Percentiles rank a stretch among this genome's conserved stretches.
Conservation (phyloP, 306 rosid genomes). For the Fagus sylvatica region DNA sequence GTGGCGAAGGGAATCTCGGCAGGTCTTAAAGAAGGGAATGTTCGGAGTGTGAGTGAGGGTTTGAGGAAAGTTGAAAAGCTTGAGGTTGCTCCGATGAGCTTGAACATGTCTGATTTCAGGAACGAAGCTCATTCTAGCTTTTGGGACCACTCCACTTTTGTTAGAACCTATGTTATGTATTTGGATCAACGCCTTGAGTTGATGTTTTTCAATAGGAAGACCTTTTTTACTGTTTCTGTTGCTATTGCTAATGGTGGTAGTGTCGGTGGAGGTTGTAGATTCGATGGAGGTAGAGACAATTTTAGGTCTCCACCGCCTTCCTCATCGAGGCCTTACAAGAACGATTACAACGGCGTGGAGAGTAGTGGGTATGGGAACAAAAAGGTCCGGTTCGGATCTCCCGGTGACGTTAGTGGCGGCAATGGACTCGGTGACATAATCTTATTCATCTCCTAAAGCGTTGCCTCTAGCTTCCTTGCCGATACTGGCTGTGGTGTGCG, state of each 20-base stretch:
- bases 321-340: conserved; percentile 51
- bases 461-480: too few species aligned
- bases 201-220: conserved; percentile 60
- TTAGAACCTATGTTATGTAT: conserved; percentile 82
- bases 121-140: conserved; percentile 97
- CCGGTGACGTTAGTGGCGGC: too few species aligned
- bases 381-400: too few species aligned
- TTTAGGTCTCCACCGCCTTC: conserved; percentile 84
- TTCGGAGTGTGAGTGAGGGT: too few species aligned
- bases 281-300: conserved; percentile 59
- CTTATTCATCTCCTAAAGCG: too few species aligned
- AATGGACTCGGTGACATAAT: too few species aligned
- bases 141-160: conserved; percentile 94
- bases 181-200: conserved; percentile 89
- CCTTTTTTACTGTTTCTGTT: conserved; percentile 13
- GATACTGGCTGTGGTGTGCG: too few species aligned
- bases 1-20: too few species aligned
- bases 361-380: conserved; percentile 46
- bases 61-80: too few species aligned
- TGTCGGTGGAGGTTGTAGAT: conserved; percentile 40
- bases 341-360: conserved; percentile 57
- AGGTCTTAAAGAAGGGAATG: too few species aligned
- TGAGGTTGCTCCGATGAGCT: too few species aligned
- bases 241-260: conserved; percentile 21
- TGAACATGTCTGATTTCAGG: conserved; percentile 82